Conservation (phyloP, 2,329 filamentous ascomycete genomes). For the Polychaeton citri region DNA sequence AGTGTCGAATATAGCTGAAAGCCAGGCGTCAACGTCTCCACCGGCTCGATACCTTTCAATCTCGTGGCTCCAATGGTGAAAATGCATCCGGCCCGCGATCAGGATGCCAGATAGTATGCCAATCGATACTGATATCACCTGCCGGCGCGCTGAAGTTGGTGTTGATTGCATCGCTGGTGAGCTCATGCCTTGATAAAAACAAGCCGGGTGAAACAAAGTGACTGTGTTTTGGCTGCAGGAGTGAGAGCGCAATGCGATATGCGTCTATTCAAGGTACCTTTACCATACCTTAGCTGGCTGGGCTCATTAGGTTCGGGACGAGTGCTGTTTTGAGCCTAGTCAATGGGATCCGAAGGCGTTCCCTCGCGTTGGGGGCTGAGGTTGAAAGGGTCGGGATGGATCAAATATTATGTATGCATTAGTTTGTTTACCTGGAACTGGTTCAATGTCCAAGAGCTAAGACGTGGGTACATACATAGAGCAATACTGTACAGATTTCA, state of each 20-base stretch:
- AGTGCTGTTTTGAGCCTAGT: neutral
- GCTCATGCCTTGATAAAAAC: neutral
- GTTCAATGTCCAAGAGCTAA: neutral
- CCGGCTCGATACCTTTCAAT: neutral
- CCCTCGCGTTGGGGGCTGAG: neutral
- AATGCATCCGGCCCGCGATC: neutral
- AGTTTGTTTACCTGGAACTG: neutral
- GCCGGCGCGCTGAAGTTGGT: neutral
- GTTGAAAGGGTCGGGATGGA: neutral
- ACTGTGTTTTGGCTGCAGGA: too few species aligned
- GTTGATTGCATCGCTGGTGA: neutral
- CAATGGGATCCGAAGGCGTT: neutral
- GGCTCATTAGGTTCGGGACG: neutral
- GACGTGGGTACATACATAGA: neutral
- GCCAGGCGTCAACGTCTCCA: neutral
- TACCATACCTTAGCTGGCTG: neutral
- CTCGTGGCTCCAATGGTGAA: neutral
- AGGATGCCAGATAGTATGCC: neutral
- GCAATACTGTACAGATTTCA: neutral
- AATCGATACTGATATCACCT: neutral
- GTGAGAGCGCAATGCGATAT: neutral
- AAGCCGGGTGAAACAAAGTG: neutral
- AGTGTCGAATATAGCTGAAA: neutral
- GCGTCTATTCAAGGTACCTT: neutral
- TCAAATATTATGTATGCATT: neutral